Base-by-base conservation (phyloP, 495 filamentous ascomycete genomes). In the Aspergillus ostianus region DNA sequence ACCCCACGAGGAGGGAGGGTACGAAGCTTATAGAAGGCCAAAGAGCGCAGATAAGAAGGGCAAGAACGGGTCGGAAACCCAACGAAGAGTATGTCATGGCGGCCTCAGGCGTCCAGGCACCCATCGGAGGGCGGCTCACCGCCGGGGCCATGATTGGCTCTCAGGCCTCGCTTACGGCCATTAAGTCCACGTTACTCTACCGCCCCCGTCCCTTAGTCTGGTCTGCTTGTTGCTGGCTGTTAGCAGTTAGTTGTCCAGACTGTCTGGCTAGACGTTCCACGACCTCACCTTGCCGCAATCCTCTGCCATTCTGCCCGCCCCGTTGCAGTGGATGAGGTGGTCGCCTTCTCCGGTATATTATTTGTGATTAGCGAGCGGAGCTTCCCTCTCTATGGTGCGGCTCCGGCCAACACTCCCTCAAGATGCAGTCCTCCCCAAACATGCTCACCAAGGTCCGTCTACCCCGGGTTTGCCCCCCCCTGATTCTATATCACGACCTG, bases 371-470 rank as follows among this genome's bases (percentile, higher is more conserved):
- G 64, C 59, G 75, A 75, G 75, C 70, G 72, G 75, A 77, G 76
- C 75, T 74, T 75, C 76, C 71, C 73, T 71, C 76, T 76, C 61
- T 70, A 65, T 66, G 71, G 74, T 75, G 77, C 76, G 75, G 77
- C 77, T 79, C 71, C 73, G 76, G 75, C 73, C 72, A 75, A 72
- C 65, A 59, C 64, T 75, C 66, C 59, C 62, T 70, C 81, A 85
- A 80, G 64, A 90, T 90, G 86, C 81, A 84, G 81, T 85, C 85
- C 67, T 85, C 85, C 55, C 84, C 84, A 62, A 84, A 82, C 70
- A 91, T 91, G 88, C 84, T 91, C 76, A 91, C 88, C 62, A 90
- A 90, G 84, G 86, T 84, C 82, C 61, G 62, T 46, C 48, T 46
- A 58, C 69, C 67, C 65, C 65, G 68, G 63, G 54, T 60, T 64